Evolutionary conservation across 331 rosid genomes (phyloP).

Genomic region (Acacia pycnantha): DNA sequence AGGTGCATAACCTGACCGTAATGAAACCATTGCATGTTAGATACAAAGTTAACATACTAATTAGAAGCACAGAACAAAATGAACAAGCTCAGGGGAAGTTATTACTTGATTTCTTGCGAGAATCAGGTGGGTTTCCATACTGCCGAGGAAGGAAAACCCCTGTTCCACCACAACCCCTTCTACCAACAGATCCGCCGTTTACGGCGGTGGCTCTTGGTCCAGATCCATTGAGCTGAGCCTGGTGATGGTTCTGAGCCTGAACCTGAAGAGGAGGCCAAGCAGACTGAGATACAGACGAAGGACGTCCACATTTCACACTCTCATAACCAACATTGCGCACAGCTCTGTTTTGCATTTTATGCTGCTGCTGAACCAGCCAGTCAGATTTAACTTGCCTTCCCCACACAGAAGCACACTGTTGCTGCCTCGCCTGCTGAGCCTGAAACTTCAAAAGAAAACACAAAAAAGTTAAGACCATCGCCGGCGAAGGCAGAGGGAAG

Average conservation of each 20-base stretch:
- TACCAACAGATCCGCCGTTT: constrained; percentile 48
- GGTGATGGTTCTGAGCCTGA: constrained; percentile 32
- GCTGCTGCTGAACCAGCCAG: constrained; percentile 48
- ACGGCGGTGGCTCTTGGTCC: constrained; percentile 31
- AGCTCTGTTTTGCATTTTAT: constrained; percentile 35
- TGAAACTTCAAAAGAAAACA: constrained; percentile 32
- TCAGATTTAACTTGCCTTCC: constrained; percentile 44
- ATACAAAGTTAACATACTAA: neutral
- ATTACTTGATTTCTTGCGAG: constrained; percentile 64
- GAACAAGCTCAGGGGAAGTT: neutral
- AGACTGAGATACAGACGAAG: constrained; percentile 36
- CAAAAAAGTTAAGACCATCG: neutral
- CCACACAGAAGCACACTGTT: constrained; percentile 43
- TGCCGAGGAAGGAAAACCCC: constrained; percentile 93
- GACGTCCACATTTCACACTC: constrained; percentile 31
- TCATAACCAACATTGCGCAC: constrained; percentile 35
- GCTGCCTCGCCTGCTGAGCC: constrained; percentile 33
- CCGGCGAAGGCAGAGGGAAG: neutral
- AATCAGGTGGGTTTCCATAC: constrained; percentile 47
- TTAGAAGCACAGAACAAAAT: neutral
- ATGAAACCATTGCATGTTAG: neutral
- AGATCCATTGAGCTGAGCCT: constrained; percentile 20
- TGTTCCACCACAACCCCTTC: constrained; percentile 74
- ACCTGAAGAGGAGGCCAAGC: constrained; percentile 55
- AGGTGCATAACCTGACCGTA: constrained; percentile 26